These are phyloP conservation scores for Ophiorrhiza pumila DNA, from an alignment of 257 asterid species.

Conservation along the genomic window DNA sequence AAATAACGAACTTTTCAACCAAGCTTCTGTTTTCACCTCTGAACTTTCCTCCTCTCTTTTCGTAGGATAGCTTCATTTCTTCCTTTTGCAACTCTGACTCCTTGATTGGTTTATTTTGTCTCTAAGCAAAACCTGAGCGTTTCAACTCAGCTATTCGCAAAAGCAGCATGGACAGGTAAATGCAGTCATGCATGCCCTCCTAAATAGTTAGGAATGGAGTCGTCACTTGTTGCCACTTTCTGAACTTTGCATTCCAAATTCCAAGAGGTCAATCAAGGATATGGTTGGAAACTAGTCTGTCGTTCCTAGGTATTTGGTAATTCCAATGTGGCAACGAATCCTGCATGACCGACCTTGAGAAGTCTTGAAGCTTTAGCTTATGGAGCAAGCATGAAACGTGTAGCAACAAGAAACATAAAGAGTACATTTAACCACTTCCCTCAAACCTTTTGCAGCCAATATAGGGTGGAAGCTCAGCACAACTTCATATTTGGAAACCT, in stretches of 20 bases:
- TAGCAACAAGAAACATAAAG: neutral
- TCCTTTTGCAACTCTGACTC: too few species aligned
- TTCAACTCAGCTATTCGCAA: neutral
- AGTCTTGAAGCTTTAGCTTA: neutral
- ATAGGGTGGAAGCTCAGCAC: conserved; percentile 12
- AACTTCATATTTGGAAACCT: conserved; percentile 11
- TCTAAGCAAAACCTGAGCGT: too few species aligned
- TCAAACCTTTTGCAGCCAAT: conserved; percentile 26
- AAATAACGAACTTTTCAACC: too few species aligned
- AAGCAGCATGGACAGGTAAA: neutral
- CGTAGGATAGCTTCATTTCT: too few species aligned
- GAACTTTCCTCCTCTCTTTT: too few species aligned
- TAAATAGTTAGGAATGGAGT: neutral
- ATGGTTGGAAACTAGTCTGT: neutral
- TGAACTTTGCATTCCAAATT: too few species aligned
- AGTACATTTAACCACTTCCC: conserved; percentile 13
- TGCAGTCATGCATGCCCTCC: neutral
- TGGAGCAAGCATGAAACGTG: neutral
- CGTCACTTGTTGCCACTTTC: neutral
- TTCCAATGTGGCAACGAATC: neutral
- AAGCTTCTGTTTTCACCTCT: too few species aligned
- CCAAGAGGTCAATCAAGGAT: too few species aligned
- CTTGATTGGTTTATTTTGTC: too few species aligned
- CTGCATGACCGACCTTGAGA: conserved; percentile 8
- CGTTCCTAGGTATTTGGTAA: neutral